Conservation (phyloP, 1,284 basidiomycete species). For the Trichosporon faecale region DNA sequence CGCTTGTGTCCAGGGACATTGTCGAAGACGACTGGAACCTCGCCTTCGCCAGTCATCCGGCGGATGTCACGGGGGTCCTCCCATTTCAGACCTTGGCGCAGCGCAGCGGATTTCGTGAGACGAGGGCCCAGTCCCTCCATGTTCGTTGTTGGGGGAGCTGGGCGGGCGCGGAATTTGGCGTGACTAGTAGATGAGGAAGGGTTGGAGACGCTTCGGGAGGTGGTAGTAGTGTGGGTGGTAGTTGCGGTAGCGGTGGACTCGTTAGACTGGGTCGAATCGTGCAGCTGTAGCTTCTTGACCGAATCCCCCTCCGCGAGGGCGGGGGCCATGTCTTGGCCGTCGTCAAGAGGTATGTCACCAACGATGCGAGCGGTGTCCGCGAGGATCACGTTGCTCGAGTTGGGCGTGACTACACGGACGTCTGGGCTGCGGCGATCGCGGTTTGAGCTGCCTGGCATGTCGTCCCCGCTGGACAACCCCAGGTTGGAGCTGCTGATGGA, state of each 20-base stretch:
- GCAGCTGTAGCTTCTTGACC: not conserved
- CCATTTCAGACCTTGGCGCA: slow-evolving; percentile 40
- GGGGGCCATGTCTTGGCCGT: not conserved
- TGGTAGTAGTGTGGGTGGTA: not conserved
- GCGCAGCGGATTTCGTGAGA: slow-evolving; percentile 40
- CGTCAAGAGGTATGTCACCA: not conserved
- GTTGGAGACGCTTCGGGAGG: slow-evolving; percentile 1
- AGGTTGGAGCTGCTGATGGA: slow-evolving; percentile 10
- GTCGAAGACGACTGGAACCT: slow-evolving; percentile 22
- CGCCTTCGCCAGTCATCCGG: slow-evolving; percentile 14
- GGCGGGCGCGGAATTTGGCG: slow-evolving; percentile 30
- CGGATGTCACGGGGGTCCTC: slow-evolving; percentile 26
- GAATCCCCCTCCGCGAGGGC: slow-evolving; percentile 5
- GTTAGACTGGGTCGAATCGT: slow-evolving; percentile 7
- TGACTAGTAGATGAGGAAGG: not conserved
- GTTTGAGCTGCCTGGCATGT: slow-evolving; percentile 11
- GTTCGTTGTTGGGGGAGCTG: slow-evolving; percentile 27
- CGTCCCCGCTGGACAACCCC: slow-evolving; percentile 17
- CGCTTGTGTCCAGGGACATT: slow-evolving; percentile 38
- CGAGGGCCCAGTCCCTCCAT: slow-evolving; percentile 31
- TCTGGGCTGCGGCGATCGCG: slow-evolving; percentile 7
- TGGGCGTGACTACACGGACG: slow-evolving; percentile 6
- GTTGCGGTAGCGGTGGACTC: slow-evolving; percentile 8
- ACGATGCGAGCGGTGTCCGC: slow-evolving; percentile 1
- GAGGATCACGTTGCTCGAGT: slow-evolving; percentile 3